Percentiles rank a stretch among this genome's conserved stretches.
phyloP scores from a whole-genome alignment of 1,284 basidiomycete species.

The Ceratobasidium sp. region DNA sequence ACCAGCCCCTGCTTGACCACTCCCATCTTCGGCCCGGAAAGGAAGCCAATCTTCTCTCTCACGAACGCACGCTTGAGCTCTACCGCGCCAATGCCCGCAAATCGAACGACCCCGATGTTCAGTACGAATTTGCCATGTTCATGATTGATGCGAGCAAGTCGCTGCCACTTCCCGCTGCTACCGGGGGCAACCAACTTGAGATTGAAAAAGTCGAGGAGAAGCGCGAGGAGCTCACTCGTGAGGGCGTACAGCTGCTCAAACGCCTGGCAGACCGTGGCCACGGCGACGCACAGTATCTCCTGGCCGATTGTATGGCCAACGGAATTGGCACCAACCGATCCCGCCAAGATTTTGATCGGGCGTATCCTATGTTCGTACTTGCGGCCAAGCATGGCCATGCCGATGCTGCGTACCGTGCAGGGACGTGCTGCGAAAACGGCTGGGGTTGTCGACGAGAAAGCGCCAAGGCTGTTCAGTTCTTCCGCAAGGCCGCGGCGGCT shows the following conservation, averaged over 20 bases:
- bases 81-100: conserved; percentile 98
- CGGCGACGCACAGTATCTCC: conserved; percentile 92
- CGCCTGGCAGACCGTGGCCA: conserved; percentile 92
- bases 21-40: conserved; percentile 93
- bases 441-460: conserved; percentile 96
- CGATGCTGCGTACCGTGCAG: conserved; percentile 93
- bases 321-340: conserved; percentile 88
- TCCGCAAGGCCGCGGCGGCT: conserved; percentile 88
- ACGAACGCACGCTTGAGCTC: conserved; percentile 93
- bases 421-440: conserved; percentile 97
- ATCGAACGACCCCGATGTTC: conserved; percentile 95
- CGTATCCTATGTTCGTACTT: conserved; percentile 93
- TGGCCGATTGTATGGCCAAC: conserved; percentile 97
- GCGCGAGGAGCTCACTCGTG: conserved; percentile 82
- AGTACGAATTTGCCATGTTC: conserved; percentile 98
- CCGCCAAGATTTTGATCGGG: conserved; percentile 94
- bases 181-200: conserved; percentile 68
- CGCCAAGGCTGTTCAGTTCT: conserved; percentile 91
- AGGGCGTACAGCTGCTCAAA: conserved; percentile 85
- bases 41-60: conserved; percentile 87
- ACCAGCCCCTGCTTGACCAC: conserved; percentile 71
- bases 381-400: conserved; percentile 99
- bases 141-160: conserved; percentile 96
- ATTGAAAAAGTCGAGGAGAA: conserved; percentile 81
- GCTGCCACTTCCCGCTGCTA: conserved; percentile 69